Evolutionary conservation across 2,329 filamentous ascomycete genomes (phyloP).

Genomic region (Exserohilum rostratum): DNA sequence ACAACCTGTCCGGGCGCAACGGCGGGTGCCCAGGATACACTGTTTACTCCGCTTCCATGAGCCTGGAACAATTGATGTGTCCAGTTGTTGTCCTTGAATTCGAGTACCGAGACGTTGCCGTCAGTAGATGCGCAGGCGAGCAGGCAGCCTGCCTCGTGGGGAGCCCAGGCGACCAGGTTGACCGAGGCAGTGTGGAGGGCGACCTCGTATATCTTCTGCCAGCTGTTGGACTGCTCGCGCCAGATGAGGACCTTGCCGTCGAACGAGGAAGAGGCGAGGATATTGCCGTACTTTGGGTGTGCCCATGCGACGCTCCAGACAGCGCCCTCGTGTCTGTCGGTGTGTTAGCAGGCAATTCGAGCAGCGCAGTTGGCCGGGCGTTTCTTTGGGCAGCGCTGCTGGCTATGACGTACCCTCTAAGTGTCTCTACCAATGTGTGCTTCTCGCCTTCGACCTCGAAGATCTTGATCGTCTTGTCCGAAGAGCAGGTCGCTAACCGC

Average conservation of each 20-base stretch:
- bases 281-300: slow-evolving; percentile 98
- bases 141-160: slow-evolving; percentile 91
- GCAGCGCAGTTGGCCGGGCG: background rate
- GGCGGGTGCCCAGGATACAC: slow-evolving; percentile 91
- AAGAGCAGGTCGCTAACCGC: slow-evolving; percentile 94
- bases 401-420: slow-evolving; percentile 77
- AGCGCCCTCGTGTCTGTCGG: slow-evolving; percentile 85
- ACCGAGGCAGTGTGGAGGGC: slow-evolving; percentile 93
- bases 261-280: slow-evolving; percentile 92
- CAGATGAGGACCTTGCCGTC: slow-evolving; percentile 99
- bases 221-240: slow-evolving; percentile 73
- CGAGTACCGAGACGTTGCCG: slow-evolving; percentile 89
- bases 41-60: slow-evolving; percentile 93
- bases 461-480: slow-evolving; percentile 98
- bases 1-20: slow-evolving; percentile 83
- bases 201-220: slow-evolving; percentile 88
- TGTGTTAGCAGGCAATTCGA: slow-evolving; percentile 16
- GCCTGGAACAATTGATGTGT: slow-evolving; percentile 88
- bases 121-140: slow-evolving; percentile 94
- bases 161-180: slow-evolving; percentile 97
- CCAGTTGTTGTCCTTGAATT: slow-evolving; percentile 96
- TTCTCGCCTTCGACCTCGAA: slow-evolving; percentile 96
- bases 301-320: slow-evolving; percentile 97
- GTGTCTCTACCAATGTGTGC: slow-evolving; percentile 86
- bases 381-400: background rate